Evolutionary conservation across 2,329 filamentous ascomycete genomes (phyloP), one percentile per base, ranked within the genome.

Genomic region (Fusarium denticulatum): DNA sequence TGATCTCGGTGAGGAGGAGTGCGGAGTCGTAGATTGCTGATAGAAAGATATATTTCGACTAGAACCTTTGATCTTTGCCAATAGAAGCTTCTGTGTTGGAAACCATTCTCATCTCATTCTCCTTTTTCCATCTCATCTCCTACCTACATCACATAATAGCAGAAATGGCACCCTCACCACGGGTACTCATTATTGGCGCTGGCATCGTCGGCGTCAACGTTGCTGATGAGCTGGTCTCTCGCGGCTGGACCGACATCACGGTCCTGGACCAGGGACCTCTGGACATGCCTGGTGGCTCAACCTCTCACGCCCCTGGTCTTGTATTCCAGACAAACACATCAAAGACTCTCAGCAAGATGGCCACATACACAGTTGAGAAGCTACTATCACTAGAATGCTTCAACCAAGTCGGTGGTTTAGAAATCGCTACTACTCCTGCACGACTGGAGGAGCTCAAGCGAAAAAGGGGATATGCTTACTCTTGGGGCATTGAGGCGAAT

Each of bases 171-270:
- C 66, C 63, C 34, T 69, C 75, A 78, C 81, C 84, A 74, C 81
- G 84, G 73, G 86, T 90, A 68, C 86, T 90, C 66, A 89, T 90
- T 68, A 89, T 90, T 67, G 90, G 90, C 42, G 90, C 90, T 57
- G 90, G 90, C 53, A 91, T 92, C 64, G 90, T 92, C 65, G 90
- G 90, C 52, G 85, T 86, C 64, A 92, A 92, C 67, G 81, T 92
- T 55, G 90, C 90, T 55, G 90, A 92, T 74, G 90, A 92, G 84
- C 85, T 92, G 76, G 85, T 89, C 73, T 84, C 85, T 30, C 86
- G 88, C 76, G 90, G 90, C 83, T 92, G 90, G 89, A 86, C 79
- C 60, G 81, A 91, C 78, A 89, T 92, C 79, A 91, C 89, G 24
- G 89, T 92, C 56, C 81, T 92, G 70, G 90, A 92, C 72, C 90